A percentile compares a stretch with the other conserved stretches of the same genome.
Evolutionary conservation across 108 stramenopile genomes (phyloP).

Genomic region (Nitzschia putrida): DNA sequence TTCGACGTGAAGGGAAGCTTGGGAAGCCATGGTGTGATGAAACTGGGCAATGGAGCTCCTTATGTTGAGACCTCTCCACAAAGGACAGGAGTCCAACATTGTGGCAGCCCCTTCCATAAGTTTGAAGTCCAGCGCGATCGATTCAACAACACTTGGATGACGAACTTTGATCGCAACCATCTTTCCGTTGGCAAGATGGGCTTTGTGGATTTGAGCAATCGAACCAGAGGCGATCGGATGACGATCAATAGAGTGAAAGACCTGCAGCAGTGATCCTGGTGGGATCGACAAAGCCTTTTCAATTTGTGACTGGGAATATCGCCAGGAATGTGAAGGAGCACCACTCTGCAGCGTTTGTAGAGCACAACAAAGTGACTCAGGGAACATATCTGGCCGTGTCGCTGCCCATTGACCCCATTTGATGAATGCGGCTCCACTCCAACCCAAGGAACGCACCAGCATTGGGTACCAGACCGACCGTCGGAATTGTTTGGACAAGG

Average conservation of each 20-base stretch:
- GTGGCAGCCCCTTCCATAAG: conserved; percentile 63
- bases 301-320: conserved; percentile 50
- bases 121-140: conserved; percentile 77
- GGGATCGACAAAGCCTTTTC: conserved; percentile 46
- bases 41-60: conserved; percentile 72
- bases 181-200: conserved; percentile 41
- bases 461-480: conserved; percentile 51
- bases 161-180: conserved; percentile 72
- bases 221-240: conserved; percentile 79
- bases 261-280: conserved; percentile 25
- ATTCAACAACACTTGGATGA: conserved; percentile 74
- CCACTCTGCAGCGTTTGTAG: conserved; percentile 55
- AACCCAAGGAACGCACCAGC: conserved; percentile 44
- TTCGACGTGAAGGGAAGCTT: conserved; percentile 75
- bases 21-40: conserved; percentile 80
- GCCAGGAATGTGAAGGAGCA: conserved; percentile 71
- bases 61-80: conserved; percentile 55
- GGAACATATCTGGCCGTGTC: conserved; percentile 83
- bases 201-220: conserved; percentile 84
- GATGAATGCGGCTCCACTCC: conserved; percentile 73
- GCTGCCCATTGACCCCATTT: conserved; percentile 84
- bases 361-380: conserved; percentile 61
- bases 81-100: conserved; percentile 51
- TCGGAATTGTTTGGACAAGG: conserved; percentile 46
- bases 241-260: conserved; percentile 70